Evolutionary conservation across 306 rosid species (phyloP).

Genomic region (Medicago lupulina): DNA sequence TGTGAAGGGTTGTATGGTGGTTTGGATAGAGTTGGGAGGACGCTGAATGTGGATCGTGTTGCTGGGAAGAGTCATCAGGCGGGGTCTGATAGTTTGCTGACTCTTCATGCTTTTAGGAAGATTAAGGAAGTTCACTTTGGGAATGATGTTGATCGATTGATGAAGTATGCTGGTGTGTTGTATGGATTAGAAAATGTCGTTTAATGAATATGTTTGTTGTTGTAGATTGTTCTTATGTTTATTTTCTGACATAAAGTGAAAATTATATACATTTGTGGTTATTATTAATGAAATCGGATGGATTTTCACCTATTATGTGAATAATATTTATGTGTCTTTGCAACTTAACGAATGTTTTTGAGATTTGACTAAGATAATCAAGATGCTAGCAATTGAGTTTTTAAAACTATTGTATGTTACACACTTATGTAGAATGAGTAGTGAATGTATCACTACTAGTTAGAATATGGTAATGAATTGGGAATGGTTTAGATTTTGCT

Average conservation of each 20-base stretch:
- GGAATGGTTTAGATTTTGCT: background rate
- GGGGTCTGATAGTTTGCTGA: slow-evolving; percentile 78
- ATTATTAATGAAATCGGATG: slow-evolving; percentile 21
- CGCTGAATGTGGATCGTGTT: slow-evolving; percentile 50
- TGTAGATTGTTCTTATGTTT: background rate
- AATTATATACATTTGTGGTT: slow-evolving; percentile 42
- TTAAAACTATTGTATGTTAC: background rate
- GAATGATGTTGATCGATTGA: slow-evolving; percentile 31
- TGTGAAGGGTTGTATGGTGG: slow-evolving; percentile 63
- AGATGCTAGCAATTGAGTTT: background rate
- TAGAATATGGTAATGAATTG: slow-evolving; percentile 1
- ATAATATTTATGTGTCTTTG: background rate
- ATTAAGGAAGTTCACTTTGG: slow-evolving; percentile 49
- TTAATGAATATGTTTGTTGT: background rate
- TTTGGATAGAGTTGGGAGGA: slow-evolving; percentile 54
- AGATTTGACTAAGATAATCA: background rate
- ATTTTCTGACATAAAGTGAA: slow-evolving; percentile 13
- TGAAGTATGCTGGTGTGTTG: slow-evolving; percentile 59
- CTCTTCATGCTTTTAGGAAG: slow-evolving; percentile 58
- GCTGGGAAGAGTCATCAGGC: slow-evolving; percentile 71
- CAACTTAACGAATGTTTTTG: background rate
- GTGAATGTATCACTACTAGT: background rate
- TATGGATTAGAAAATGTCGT: slow-evolving; percentile 48
- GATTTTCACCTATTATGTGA: slow-evolving; percentile 2
- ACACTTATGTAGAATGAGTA: background rate